Conservation (phyloP, 176 grass and related monocot species). For the Aegilops speltoides region DNA sequence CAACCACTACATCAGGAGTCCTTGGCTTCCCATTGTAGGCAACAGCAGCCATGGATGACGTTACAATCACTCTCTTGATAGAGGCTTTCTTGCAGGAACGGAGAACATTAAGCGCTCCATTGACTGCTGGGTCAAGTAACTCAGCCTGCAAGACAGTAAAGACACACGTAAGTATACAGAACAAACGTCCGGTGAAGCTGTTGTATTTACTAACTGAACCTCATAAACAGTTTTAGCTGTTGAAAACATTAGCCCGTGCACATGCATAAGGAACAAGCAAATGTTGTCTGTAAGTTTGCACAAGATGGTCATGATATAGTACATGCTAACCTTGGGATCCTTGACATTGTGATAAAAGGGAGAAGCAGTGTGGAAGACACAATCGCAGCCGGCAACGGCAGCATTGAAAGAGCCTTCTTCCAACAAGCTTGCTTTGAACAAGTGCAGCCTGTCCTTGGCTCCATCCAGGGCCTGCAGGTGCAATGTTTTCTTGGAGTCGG, state of each 20-base stretch:
- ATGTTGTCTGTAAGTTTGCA: too few species aligned
- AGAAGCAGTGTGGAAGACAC: conserved; percentile 64
- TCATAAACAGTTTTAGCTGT: too few species aligned
- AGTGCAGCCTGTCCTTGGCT: conserved; percentile 50
- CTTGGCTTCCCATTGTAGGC: conserved; percentile 11
- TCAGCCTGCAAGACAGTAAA: conserved; percentile 19
- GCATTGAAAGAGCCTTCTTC: conserved; percentile 52
- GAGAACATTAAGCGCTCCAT: conserved; percentile 28
- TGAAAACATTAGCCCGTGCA: too few species aligned
- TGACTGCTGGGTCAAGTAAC: conserved; percentile 31
- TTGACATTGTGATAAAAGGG: conserved; percentile 52
- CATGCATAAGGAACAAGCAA: too few species aligned
- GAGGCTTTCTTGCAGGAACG: conserved; percentile 28
- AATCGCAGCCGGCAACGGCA: conserved; percentile 40
- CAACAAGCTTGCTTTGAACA: conserved; percentile 57
- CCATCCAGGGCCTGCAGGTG: conserved; percentile 47
- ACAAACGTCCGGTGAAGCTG: too few species aligned
- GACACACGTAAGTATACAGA: background rate
- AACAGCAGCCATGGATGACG: conserved; percentile 32
- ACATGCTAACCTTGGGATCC: conserved; percentile 45
- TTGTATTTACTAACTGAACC: too few species aligned
- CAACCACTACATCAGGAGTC: conserved; percentile 33
- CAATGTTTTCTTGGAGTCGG: conserved; percentile 56
- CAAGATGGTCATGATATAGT: too few species aligned
- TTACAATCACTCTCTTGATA: conserved; percentile 19